Evolutionary conservation across 805 yeast species (phyloP), one percentile per base, ranked within the genome.

Genomic region (Saccharomycopsis sp.): DNA sequence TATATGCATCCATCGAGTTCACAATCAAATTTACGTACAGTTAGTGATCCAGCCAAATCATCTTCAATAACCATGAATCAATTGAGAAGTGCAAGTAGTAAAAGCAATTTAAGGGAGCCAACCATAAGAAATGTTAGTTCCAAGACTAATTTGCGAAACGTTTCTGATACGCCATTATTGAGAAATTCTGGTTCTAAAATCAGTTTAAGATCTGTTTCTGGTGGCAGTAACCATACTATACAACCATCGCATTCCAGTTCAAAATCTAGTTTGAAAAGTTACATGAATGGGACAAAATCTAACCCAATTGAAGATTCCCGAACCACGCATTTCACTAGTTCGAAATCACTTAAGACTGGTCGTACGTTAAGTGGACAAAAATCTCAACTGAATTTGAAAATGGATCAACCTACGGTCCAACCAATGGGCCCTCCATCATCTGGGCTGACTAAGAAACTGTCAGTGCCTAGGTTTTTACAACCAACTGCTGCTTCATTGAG

Each of bases 401-500:
- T 26, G 29, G 8, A 26, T 26, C 29, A 9, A 13, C 11, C 8
- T 8, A 26, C 8, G 13, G 29, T 26, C 29, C 8, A 26, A 13
- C 8, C 29, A 26, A 26, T 8, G 20, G 6, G n/a, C 14, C 31
- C n/a, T n/a, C n/a, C n/a, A n/a, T n/a, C n/a, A n/a, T n/a, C n/a
- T n/a, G n/a, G n/a, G 29, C 20, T 44, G 21, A n/a, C 32, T 11
- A 40, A 26, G 33, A 44, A 40, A 23, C 24, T 35, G 4, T 44
- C 48, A 13, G 29, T 47, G 4, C 51, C 51, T 26, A 39, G 42
- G 8, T 47, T 47, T 17, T 29, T 38, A 4, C 44, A 47, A 27
- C 47, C 51, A 8, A 47, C 51, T 4, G 51, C 43, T 11, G 41
- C 51, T 16, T 47, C 51, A 2, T 28, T 47, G 8, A 47, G 47